phyloP scores from a whole-genome alignment of 257 asterid genomes.

The Osmanthus fragrans region DNA sequence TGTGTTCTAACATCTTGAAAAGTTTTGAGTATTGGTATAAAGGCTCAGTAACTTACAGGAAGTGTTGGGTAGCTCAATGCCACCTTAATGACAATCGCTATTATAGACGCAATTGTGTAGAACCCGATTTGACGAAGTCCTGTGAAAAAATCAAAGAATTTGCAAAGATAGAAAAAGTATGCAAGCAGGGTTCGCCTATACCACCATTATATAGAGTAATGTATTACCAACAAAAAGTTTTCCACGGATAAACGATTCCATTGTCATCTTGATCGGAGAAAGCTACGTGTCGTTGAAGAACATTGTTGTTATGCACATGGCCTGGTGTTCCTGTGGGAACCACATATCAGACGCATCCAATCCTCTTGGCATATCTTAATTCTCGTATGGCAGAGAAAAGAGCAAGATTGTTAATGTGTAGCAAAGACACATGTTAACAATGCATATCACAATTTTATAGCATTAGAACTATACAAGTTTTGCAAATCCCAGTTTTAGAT shows the following conservation, averaged over 20 bases:
- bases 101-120: conserved; percentile 53
- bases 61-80: conserved; percentile 67
- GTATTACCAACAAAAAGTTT: conserved; percentile 39
- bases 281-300: conserved; percentile 81
- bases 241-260: conserved; percentile 86
- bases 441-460: no score
- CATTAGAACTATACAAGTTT: no score
- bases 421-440: no score
- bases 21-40: neutral
- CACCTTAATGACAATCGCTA: conserved; percentile 48
- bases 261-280: conserved; percentile 75
- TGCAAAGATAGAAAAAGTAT: no score
- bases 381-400: neutral
- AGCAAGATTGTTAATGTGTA: no score
- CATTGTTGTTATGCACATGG: conserved; percentile 56
- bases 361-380: conserved; percentile 70
- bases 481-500: no score
- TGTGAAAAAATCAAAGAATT: conserved; percentile 7
- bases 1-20: neutral
- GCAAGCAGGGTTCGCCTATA: no score
- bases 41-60: conserved; percentile 51
- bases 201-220: no score
- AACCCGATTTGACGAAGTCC: conserved; percentile 75
- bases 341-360: conserved; percentile 68
- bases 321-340: conserved; percentile 78